These are phyloP conservation scores for Solanum clarkiae DNA, from an alignment of 257 asterid species.

Conservation along the genomic window DNA sequence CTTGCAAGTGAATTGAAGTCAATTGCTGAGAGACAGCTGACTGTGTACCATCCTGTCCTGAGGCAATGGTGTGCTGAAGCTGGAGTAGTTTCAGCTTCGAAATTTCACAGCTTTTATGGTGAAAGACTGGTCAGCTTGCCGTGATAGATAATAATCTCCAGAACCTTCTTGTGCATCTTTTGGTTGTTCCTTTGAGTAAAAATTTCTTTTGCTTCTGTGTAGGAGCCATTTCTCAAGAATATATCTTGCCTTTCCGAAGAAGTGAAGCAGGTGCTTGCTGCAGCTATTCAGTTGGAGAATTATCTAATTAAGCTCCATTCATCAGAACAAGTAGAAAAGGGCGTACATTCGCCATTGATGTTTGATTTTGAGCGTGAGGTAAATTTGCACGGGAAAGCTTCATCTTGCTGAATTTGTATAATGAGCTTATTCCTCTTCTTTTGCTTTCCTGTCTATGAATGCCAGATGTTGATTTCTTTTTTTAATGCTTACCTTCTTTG, in stretches of 20 bases:
- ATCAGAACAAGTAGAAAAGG: slow-evolving; percentile 39
- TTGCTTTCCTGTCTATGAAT: not conserved
- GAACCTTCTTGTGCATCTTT: not conserved
- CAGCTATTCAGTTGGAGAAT: slow-evolving; percentile 66
- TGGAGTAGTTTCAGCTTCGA: slow-evolving; percentile 50
- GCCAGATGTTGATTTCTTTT: not conserved
- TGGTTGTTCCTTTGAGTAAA: slow-evolving; percentile 2
- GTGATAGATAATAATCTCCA: not conserved
- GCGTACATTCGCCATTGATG: slow-evolving; percentile 5
- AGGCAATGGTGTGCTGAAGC: slow-evolving; percentile 59
- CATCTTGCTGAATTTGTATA: slow-evolving; percentile 11
- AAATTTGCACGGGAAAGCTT: slow-evolving; percentile 1
- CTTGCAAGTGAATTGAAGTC: slow-evolving; percentile 67
- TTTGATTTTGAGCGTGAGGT: slow-evolving; percentile 31
- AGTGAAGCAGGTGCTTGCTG: slow-evolving; percentile 75
- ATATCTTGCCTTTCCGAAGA: slow-evolving; percentile 58
- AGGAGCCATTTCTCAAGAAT: slow-evolving; percentile 73
- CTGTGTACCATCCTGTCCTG: slow-evolving; percentile 53
- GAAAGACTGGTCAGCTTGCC: slow-evolving; percentile 65
- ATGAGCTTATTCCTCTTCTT: not conserved
- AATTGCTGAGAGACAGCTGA: slow-evolving; percentile 62
- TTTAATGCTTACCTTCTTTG: not conserved
- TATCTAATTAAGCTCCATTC: slow-evolving; percentile 45
- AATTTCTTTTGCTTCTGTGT: slow-evolving; percentile 11
- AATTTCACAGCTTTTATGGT: slow-evolving; percentile 69